Percentiles rank a stretch among this genome's conserved stretches.
These are phyloP conservation scores for Hemileccinum rubropunctum DNA, from an alignment of 768 basidiomycete genomes.

Conservation along the genomic window DNA sequence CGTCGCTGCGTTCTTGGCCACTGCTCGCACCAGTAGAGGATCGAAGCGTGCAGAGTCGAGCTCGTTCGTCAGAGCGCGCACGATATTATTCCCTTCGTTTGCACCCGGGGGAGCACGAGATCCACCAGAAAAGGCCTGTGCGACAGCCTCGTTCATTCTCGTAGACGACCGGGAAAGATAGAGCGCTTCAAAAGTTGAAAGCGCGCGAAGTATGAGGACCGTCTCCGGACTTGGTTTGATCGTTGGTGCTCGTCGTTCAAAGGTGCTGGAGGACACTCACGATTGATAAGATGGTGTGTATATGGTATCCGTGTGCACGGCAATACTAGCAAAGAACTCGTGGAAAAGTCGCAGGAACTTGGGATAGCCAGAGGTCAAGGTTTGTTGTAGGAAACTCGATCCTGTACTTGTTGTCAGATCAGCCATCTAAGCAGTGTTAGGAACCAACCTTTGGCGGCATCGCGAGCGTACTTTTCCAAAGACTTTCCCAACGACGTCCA, in stretches of 20 bases:
- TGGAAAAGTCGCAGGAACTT: constrained; percentile 88
- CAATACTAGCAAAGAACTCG: constrained; percentile 94
- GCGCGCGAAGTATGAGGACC: constrained; percentile 77
- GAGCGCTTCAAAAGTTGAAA: constrained; percentile 81
- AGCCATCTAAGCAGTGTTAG: neutral
- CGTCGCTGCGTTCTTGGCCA: constrained; percentile 69
- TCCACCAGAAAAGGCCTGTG: constrained; percentile 71
- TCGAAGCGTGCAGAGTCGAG: constrained; percentile 55
- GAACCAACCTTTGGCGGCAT: constrained; percentile 69
- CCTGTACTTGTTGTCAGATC: constrained; percentile 40
- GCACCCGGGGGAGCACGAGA: constrained; percentile 66
- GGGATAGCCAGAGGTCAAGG: constrained; percentile 83
- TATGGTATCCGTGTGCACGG: constrained; percentile 92
- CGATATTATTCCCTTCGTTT: constrained; percentile 73
- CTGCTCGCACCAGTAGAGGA: constrained; percentile 75
- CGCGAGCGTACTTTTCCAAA: constrained; percentile 79
- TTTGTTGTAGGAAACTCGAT: constrained; percentile 89
- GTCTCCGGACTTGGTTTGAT: constrained; percentile 75
- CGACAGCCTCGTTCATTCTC: constrained; percentile 80
- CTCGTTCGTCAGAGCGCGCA: constrained; percentile 82
- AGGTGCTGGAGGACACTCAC: constrained; percentile 36
- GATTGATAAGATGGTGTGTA: constrained; percentile 86
- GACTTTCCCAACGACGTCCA: constrained; percentile 82
- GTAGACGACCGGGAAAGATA: constrained; percentile 84
- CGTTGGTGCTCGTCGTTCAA: constrained; percentile 1